Evolutionary conservation across 169 alveolate genomes (phyloP).

Genomic region (Eimeria praecox): DNA sequence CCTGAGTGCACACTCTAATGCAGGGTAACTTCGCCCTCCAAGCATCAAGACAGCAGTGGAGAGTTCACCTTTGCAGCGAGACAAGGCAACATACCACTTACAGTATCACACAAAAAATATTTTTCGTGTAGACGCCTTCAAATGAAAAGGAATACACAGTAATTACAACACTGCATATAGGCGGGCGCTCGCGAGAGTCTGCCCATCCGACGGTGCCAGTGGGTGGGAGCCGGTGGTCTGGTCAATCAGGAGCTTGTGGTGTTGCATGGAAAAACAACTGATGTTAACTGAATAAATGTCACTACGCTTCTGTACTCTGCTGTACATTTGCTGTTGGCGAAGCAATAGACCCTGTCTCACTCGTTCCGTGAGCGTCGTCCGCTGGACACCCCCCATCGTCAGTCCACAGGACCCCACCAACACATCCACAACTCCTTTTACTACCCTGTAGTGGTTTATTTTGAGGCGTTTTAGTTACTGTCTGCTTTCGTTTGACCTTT

Average conservation of each 20-base stretch:
- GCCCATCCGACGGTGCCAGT: not conserved
- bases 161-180: not conserved
- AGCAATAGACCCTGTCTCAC: not conserved
- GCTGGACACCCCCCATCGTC: not conserved
- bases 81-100: not conserved
- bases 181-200: not conserved
- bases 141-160: not conserved
- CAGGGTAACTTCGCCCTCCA: not conserved
- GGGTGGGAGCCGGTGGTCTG: conserved; percentile 28
- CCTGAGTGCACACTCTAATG: not conserved
- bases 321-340: not conserved
- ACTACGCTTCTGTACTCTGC: not conserved
- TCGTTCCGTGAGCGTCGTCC: not conserved
- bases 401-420: not conserved
- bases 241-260: not conserved
- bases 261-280: not conserved
- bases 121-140: not conserved
- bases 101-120: not conserved
- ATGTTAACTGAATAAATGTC: not conserved
- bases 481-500: not conserved
- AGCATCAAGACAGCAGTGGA: not conserved
- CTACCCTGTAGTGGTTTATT: not conserved
- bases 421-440: not conserved
- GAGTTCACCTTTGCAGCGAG: not conserved
- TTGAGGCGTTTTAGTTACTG: not conserved